Percentiles rank a stretch among this genome's conserved stretches.
Evolutionary conservation across 352 stramenopile genomes (phyloP).

Genomic region (Globisporangium spinosum): DNA sequence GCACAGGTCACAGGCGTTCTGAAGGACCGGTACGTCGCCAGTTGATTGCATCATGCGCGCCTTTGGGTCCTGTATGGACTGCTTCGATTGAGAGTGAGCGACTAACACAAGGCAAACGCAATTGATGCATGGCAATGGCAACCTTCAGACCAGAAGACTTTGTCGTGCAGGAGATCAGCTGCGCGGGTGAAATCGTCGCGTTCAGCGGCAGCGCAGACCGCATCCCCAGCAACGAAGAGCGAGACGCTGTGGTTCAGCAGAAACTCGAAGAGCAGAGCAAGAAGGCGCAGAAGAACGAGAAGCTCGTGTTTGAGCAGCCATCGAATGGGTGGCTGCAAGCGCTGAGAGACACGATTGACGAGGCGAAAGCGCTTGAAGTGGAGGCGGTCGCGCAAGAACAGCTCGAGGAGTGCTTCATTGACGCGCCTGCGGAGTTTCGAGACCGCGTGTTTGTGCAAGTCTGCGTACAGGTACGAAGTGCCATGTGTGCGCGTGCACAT

Average conservation of each 20-base stretch:
- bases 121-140: constrained; percentile 4
- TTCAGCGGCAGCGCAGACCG: constrained; percentile 26
- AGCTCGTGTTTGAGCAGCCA: constrained; percentile 53
- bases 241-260: constrained; percentile 28
- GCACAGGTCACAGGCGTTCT: constrained; percentile 28
- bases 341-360: constrained; percentile 31
- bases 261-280: constrained; percentile 23
- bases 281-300: constrained; percentile 33
- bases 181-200: constrained; percentile 31
- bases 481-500: neutral
- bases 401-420: constrained; percentile 25
- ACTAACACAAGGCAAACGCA: neutral
- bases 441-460: constrained; percentile 68
- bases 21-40: constrained; percentile 42
- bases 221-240: constrained; percentile 35
- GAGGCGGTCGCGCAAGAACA: constrained; percentile 23
- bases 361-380: constrained; percentile 12
- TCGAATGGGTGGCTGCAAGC: constrained; percentile 42
- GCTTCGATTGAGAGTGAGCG: neutral
- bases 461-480: constrained; percentile 60
- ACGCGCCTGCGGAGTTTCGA: constrained; percentile 39
- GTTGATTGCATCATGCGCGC: neutral
- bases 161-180: constrained; percentile 63
- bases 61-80: too few species aligned
- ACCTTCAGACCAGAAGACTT: constrained; percentile 52